Evolutionary conservation across 164 flowering plant species (phyloP).

Genomic region (Vitis rotundifolia): DNA sequence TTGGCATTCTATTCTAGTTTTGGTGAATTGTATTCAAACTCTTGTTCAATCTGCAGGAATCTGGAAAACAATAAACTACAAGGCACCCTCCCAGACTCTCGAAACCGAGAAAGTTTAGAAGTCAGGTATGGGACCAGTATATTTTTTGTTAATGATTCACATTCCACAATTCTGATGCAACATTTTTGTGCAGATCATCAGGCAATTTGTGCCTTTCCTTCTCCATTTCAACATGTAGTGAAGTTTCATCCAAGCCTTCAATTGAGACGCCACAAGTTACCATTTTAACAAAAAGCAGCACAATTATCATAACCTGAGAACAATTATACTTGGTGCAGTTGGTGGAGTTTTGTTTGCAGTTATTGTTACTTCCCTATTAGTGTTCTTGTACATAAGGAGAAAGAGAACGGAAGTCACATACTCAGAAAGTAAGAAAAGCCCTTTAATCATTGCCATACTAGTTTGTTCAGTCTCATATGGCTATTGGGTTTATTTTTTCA

Average conservation of each 20-base stretch:
- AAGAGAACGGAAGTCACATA: conserved; percentile 30
- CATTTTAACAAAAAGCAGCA: conserved; percentile 40
- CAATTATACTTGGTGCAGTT: conserved; percentile 45
- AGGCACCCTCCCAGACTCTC: conserved; percentile 63
- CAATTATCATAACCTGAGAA: conserved; percentile 26
- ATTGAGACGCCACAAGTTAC: conserved; percentile 77
- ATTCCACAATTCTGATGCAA: conserved; percentile 16
- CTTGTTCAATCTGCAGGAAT: conserved; percentile 44
- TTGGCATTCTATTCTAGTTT: background rate
- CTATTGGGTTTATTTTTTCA: conserved; percentile 11
- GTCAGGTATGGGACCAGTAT: conserved; percentile 53
- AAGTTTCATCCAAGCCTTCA: conserved; percentile 38
- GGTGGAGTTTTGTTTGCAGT: conserved; percentile 46
- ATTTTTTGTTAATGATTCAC: background rate
- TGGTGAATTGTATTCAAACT: background rate
- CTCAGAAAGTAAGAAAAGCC: conserved; percentile 34
- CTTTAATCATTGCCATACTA: background rate
- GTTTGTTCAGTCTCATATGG: background rate
- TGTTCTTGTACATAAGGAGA: conserved; percentile 41
- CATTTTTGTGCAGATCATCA: conserved; percentile 35
- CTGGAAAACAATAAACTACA: conserved; percentile 72
- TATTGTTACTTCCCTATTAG: conserved; percentile 30
- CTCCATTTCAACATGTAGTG: conserved; percentile 49
- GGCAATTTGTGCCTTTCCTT: conserved; percentile 73
- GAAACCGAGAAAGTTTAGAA: conserved; percentile 58